phyloP scores from a whole-genome alignment of 106 monocot species.

The Narthecium ossifragum region DNA sequence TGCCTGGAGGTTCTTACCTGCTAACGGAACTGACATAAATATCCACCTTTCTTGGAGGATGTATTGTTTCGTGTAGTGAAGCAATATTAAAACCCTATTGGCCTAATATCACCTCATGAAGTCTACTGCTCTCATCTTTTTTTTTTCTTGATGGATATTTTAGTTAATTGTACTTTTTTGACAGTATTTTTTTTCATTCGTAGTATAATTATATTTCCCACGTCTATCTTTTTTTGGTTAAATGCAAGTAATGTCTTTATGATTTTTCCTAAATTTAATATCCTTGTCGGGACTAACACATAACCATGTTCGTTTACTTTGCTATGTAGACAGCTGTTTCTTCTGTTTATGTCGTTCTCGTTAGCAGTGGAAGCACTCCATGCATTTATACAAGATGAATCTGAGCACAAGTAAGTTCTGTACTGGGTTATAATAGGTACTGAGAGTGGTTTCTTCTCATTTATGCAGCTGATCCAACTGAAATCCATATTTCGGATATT shows the following conservation, averaged over 20 bases:
- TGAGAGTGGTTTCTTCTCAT: too few relatives aligned
- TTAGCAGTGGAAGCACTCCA: slow-evolving; percentile 98
- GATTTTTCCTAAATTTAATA: neutral
- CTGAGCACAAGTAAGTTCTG: slow-evolving; percentile 85
- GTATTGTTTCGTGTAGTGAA: too few relatives aligned
- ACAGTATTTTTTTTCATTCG: neutral
- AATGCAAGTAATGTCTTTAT: neutral
- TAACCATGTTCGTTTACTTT: slow-evolving; percentile 20
- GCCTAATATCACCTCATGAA: too few relatives aligned
- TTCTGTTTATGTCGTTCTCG: slow-evolving; percentile 96
- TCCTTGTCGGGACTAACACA: slow-evolving; percentile 17
- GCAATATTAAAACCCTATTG: too few relatives aligned
- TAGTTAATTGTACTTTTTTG: too few relatives aligned
- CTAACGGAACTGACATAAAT: too few relatives aligned
- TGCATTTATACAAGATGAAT: slow-evolving; percentile 99
- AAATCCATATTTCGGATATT: too few relatives aligned
- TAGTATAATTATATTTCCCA: neutral
- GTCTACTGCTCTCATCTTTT: too few relatives aligned
- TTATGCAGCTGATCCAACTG: too few relatives aligned
- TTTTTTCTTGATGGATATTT: too few relatives aligned
- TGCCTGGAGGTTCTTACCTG: too few relatives aligned
- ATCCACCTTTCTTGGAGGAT: too few relatives aligned
- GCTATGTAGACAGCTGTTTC: slow-evolving; percentile 89
- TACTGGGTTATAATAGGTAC: neutral
- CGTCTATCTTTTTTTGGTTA: neutral